Conservation (phyloP, 2,329 filamentous ascomycete genomes). For the Fusarium penzigii region DNA sequence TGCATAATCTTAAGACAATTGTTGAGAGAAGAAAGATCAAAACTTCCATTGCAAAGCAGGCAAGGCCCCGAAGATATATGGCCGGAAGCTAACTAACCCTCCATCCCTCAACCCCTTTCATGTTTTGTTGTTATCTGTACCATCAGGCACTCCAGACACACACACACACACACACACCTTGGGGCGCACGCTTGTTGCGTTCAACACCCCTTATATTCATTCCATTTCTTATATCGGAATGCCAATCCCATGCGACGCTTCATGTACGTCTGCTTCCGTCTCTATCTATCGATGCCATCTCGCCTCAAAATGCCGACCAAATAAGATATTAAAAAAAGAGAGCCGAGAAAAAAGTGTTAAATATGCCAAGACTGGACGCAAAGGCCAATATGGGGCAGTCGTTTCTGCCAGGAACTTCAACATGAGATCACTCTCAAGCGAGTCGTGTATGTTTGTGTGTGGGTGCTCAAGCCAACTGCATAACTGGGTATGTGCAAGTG, state of each 20-base stretch:
- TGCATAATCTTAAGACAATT: background rate
- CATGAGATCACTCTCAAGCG: constrained; percentile 31
- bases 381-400: constrained; percentile 18
- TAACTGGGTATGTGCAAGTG: constrained; percentile 28
- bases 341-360: constrained; percentile 25
- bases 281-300: constrained; percentile 26
- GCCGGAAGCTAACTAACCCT: constrained; percentile 30
- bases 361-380: constrained; percentile 12
- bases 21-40: constrained; percentile 26
- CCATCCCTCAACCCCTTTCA: constrained; percentile 25
- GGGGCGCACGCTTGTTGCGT: constrained; percentile 16
- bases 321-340: constrained; percentile 31
- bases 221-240: background rate
- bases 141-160: constrained; percentile 17
- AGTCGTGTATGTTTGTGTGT: constrained; percentile 18
- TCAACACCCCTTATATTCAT: constrained; percentile 19
- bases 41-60: constrained; percentile 30
- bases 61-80: constrained; percentile 19
- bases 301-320: constrained; percentile 15
- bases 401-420: constrained; percentile 21
- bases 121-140: constrained; percentile 26
- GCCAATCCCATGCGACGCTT: background rate
- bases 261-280: constrained; percentile 10
- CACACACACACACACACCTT: constrained; percentile 3
- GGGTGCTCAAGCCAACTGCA: constrained; percentile 25